Percentiles rank a stretch among this genome's conserved stretches.
phyloP scores from a whole-genome alignment of 2,329 filamentous ascomycete species.

The Didymella lethalis region DNA sequence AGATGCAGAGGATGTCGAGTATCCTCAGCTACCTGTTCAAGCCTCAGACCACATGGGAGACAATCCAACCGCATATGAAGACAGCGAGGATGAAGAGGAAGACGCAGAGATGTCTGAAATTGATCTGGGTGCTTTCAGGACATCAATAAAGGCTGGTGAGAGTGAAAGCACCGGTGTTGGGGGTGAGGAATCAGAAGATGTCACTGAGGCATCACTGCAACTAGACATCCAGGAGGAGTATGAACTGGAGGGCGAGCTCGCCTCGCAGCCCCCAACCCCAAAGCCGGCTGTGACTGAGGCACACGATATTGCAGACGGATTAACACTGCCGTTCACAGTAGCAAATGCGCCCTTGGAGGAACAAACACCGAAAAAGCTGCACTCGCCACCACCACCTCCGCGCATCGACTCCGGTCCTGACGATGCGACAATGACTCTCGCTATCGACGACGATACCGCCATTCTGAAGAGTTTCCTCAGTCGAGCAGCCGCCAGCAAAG shows the following conservation, averaged over 20 bases:
- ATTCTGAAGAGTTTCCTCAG: conserved; percentile 59
- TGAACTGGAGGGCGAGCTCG: conserved; percentile 17
- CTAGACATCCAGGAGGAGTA: conserved; percentile 38
- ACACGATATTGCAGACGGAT: conserved; percentile 43
- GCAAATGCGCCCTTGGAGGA: conserved; percentile 23
- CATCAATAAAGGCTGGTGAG: not conserved
- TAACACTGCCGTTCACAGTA: conserved; percentile 36
- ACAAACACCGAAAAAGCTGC: conserved; percentile 35
- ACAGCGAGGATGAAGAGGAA: conserved; percentile 11
- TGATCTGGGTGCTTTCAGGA: conserved; percentile 3
- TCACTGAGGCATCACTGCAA: conserved; percentile 46
- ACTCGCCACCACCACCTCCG: conserved; percentile 43
- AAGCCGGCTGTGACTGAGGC: not conserved
- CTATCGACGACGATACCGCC: conserved; percentile 58
- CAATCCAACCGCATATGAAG: not conserved
- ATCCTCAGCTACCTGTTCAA: conserved; percentile 24
- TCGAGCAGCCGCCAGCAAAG: conserved; percentile 58
- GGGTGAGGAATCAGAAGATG: conserved; percentile 27
- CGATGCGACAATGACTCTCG: conserved; percentile 42
- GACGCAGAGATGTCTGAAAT: conserved; percentile 28
- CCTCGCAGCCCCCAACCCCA: conserved; percentile 13
- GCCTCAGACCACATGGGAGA: not conserved
- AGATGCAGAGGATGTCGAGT: conserved; percentile 14
- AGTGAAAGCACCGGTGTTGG: not conserved
- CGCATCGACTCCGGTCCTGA: conserved; percentile 33